Evolutionary conservation across 2,329 filamentous ascomycete genomes (phyloP), one percentile per base, ranked within the genome.

Genomic region (Paecilomyces sp.): DNA sequence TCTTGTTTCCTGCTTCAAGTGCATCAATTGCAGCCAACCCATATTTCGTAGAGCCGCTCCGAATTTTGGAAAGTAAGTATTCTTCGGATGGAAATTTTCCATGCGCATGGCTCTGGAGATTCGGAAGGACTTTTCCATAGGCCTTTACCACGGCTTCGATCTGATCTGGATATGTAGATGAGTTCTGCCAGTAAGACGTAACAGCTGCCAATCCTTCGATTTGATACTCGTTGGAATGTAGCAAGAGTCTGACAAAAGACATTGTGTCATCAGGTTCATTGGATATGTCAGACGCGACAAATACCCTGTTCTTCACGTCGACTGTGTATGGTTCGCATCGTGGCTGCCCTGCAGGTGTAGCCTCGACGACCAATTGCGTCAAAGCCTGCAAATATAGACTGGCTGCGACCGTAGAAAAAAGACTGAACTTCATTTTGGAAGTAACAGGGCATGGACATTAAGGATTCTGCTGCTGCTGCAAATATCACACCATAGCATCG

Each of bases 231-330:
- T 81, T 80, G 7, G 74, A 68, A 63, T 81, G 81, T 1, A 78
- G 66, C 3, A 81, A 70, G 60, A 77, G 78, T 6, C 79, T 73
- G 7, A 77, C 74, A 9, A 81, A 67, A 1, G 76, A 80, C 63
- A 79, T 74, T 2, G 74, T 71, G 64, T 81, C 78, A 58, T 80
- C 78, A 0, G 77, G 77, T 61, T 80, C 78, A 62, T 80, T 80
- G 55, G 75, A 75, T 59, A 80, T 80, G 54, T 80, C 77, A 11
- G 76, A 74, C 18, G 79, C 57, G 58, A 79, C 72, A 22, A 79
- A 78, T 9, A 78, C 72, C 6, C 64, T 41, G 12, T 41, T 41
- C 34, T 41, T 41, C 12, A 41, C 34, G 12, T 41, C 34, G n/a
- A 41, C 34, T 5, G 34, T 41, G 11, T 41, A 41, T 5, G 34